Evolutionary conservation across 352 stramenopile species (phyloP), one percentile per base, ranked within the genome.

Genomic region (Achlya hypogyna): DNA sequence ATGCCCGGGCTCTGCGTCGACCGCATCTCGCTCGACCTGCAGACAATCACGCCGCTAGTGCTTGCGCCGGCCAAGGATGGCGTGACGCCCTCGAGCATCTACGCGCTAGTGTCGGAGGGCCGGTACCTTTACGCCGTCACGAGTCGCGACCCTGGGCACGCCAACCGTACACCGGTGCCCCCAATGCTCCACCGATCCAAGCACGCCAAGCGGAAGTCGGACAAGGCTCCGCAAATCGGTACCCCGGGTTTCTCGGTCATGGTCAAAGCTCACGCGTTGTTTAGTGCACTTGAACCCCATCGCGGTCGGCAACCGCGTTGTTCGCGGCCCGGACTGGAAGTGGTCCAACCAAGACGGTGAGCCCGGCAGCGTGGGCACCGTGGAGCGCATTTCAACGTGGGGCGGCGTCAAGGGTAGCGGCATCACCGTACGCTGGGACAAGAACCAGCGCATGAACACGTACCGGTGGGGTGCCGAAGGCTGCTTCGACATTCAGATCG

Each of bases 401-500:
- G 83, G 83, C 65, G 80, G 80, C 20, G 75, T 90, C 9, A 82
- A 88, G 74, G 80, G 79, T 18, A 89, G 80, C 60, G 83, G 83
- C 9, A 79, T 92, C 51, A 92, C 83, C 18, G 83, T 92, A 27
- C 75, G 83, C 27, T 92, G 83, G 83, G 83, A 90, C 71, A 90
- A 88, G 43, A 88, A 86, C 31, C 79, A 89, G 31, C 78, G 83
- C n/a, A 81, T 90, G 58, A 92, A 92, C 59, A 92, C 83, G 18
- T 92, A 92, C 66, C 72, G 83, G 28, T 92, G 83, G 83, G 83
- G 83, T 23, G 81, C 83, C 14, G 81, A 91, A 72, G 72, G 72
- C 10, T 90, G 83, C 72, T 92, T 85, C 62, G 83, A 92, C 62
- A 74, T 92, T 63, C 73, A 86, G 20, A 74, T 90, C 18, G 78